Evolutionary conservation across 495 filamentous ascomycete species (phyloP), one percentile per base, ranked within the genome.

Genomic region (Thozetella sp.): DNA sequence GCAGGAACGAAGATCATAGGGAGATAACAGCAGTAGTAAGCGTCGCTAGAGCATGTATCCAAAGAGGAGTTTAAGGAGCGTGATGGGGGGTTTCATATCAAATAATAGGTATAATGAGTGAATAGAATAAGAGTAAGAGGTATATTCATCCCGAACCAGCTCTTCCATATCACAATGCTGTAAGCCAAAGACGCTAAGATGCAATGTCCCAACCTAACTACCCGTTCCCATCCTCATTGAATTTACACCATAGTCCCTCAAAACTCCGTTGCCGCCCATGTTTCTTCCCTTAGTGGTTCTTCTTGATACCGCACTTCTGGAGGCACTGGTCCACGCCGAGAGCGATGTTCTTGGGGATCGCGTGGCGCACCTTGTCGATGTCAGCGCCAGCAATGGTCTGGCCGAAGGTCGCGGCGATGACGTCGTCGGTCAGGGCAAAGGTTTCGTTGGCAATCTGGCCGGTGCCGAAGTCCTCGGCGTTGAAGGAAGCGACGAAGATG

Each of bases 381-480:
- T 65, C 60, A 27, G 59, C 51, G 22, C 63, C 52, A 27, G 63
- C 60, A 53, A 83, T 68, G 19, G 53, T 66, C 55, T 70, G 63
- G 6, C 72, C 72, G 46, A 71, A 72, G 1, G 80, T 74, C 24
- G 81, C 78, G 23, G 76, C 60, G 48, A 85, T 67, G 53, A 82
- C 72, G 50, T 75, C 75, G n/a, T 62, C 57, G 26, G 73, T 63
- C 1, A 85, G 63, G 1, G 70, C 74, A 58, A 84, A 80, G 72
- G 79, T 81, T n/a, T 73, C 76, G 67, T 84, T 72, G 53, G 80
- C 80, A 19, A 77, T 68, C 55, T 75, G 72, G 61, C 65, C 72
- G 37, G 73, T 71, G 34, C 83, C 83, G 15, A 74, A 72, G 67
- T 86, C 83, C 30, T 84, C 77, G 64, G 51, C 69, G 53, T 70